These are phyloP conservation scores for Plasmodium knowlesi DNA, from an alignment of 169 alveolate genomes.

Conservation along the genomic window DNA sequence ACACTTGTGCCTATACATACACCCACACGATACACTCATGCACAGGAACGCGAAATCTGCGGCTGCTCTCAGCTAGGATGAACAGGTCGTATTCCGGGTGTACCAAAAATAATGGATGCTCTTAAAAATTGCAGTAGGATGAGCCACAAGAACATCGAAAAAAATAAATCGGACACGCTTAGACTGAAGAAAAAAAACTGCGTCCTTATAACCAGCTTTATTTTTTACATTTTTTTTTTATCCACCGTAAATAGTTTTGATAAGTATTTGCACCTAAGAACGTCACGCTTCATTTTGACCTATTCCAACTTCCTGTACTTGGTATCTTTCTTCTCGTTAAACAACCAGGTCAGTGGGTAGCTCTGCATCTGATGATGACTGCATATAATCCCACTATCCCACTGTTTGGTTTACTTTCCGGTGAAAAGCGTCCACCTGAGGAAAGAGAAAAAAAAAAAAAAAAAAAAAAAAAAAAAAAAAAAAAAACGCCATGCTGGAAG, in stretches of 20 bases:
- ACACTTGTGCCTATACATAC: not conserved
- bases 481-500: not conserved
- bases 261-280: constrained; percentile 48
- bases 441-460: not conserved
- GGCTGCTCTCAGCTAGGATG: not conserved
- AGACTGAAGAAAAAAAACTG: constrained; percentile 16
- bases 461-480: not conserved
- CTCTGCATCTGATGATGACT: not conserved
- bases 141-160: not conserved
- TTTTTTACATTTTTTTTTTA: constrained; percentile 41
- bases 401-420: not conserved
- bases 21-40: not conserved
- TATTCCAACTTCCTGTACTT: constrained; percentile 51
- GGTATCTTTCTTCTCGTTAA: constrained; percentile 33
- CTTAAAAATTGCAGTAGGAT: not conserved
- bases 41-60: not conserved
- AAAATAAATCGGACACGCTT: not conserved
- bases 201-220: constrained; percentile 44
- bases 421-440: not conserved
- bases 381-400: not conserved
- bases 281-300: constrained; percentile 33
- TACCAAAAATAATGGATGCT: constrained; percentile 34
- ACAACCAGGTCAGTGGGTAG: constrained; percentile 16
- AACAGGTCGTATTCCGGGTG: not conserved
- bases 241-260: constrained; percentile 54